phyloP scores from a whole-genome alignment of 495 filamentous ascomycete genomes.

The Coniosporium apollinis region DNA sequence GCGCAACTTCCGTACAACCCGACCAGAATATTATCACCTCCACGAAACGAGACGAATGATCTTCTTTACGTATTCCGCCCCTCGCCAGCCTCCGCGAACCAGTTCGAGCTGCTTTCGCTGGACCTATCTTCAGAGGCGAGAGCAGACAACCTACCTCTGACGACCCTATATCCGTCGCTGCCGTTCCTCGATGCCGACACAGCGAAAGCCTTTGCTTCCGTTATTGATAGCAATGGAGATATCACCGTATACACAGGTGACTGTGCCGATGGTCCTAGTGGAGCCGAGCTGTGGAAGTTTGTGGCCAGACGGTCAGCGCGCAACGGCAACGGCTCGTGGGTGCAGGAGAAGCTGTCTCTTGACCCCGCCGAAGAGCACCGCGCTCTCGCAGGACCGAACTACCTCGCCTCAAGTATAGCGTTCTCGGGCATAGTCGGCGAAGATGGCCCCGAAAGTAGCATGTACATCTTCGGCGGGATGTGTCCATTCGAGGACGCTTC shows the following conservation, averaged over 20 bases:
- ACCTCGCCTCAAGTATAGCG: constrained; percentile 46
- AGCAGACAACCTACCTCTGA: constrained; percentile 32
- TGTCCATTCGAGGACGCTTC: constrained; percentile 40
- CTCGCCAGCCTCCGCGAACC: constrained; percentile 23
- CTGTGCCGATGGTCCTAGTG: constrained; percentile 34
- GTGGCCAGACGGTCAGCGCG: constrained; percentile 20
- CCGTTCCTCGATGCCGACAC: constrained; percentile 41
- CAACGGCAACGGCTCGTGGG: constrained; percentile 42
- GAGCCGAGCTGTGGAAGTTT: constrained; percentile 40
- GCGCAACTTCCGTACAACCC: constrained; percentile 53
- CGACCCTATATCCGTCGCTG: constrained; percentile 40
- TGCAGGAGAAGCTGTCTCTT: constrained; percentile 15
- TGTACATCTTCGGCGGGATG: constrained; percentile 81
- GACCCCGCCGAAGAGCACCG: constrained; percentile 17
- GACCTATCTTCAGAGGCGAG: constrained; percentile 42
- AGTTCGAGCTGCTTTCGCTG: constrained; percentile 40
- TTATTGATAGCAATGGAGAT: constrained; percentile 45
- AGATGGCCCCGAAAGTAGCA: constrained; percentile 29
- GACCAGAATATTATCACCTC: constrained; percentile 43
- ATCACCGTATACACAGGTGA: constrained; percentile 55
- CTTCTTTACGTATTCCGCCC: constrained; percentile 45
- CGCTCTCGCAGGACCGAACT: constrained; percentile 38
- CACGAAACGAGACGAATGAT: constrained; percentile 24
- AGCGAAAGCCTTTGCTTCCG: constrained; percentile 38
- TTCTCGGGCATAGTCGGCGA: constrained; percentile 45